A percentile compares a stretch with the other conserved stretches of the same genome.
Evolutionary conservation across 495 filamentous ascomycete species (phyloP).

Genomic region (Letharia columbiana): DNA sequence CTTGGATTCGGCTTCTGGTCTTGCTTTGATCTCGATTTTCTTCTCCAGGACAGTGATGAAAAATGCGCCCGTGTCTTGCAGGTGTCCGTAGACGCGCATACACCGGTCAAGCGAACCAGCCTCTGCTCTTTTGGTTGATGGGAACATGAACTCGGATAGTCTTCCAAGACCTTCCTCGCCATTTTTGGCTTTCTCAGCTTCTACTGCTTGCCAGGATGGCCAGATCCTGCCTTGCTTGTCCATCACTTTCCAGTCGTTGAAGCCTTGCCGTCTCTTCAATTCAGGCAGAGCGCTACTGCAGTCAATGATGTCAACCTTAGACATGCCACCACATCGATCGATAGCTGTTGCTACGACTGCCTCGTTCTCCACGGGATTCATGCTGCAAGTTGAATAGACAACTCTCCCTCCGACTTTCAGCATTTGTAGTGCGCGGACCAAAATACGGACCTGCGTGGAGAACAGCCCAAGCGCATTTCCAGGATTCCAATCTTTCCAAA

Average conservation of each 20-base stretch:
- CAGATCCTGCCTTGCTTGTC: constrained; percentile 71
- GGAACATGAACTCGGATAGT: constrained; percentile 75
- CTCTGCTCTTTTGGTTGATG: constrained; percentile 44
- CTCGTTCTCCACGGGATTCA: constrained; percentile 97
- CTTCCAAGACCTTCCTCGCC: constrained; percentile 50
- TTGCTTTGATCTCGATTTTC: constrained; percentile 73
- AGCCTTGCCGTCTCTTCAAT: constrained; percentile 63
- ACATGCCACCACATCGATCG: constrained; percentile 75
- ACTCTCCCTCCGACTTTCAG: constrained; percentile 88
- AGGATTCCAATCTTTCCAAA: constrained; percentile 93
- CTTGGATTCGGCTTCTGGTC: constrained; percentile 60
- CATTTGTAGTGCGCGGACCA: constrained; percentile 92
- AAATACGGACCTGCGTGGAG: constrained; percentile 74
- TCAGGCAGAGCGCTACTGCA: constrained; percentile 66
- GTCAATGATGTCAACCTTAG: constrained; percentile 75
- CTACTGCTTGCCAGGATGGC: constrained; percentile 67
- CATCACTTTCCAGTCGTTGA: constrained; percentile 78
- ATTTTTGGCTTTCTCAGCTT: constrained; percentile 49
- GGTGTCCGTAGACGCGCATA: constrained; percentile 87
- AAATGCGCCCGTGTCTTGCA: constrained; percentile 94
- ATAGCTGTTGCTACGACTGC: constrained; percentile 83
- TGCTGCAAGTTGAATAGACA: constrained; percentile 94
- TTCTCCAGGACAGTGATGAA: constrained; percentile 96
- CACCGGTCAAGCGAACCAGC: constrained; percentile 74
- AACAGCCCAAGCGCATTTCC: constrained; percentile 77